Conservation (phyloP, 768 basidiomycete species). For the Glaciozyma martinii region DNA sequence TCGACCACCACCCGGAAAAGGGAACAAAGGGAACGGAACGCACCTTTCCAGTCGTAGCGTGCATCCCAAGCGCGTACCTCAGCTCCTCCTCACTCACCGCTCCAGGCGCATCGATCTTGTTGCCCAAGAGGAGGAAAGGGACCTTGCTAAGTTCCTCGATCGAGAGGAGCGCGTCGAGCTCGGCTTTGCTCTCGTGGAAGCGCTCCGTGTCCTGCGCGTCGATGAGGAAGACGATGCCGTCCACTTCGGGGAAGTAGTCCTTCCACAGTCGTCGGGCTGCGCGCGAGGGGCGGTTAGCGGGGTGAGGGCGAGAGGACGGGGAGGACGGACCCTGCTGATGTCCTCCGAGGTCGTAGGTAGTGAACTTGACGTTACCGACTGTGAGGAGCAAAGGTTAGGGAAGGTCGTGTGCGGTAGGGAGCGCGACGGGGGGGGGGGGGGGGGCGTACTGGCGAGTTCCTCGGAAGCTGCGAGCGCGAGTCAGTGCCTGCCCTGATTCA, state of each 20-base stretch:
- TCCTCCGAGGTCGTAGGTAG: constrained; percentile 94
- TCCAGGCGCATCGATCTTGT: constrained; percentile 98
- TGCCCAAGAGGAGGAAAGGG: constrained; percentile 95
- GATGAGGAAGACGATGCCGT: constrained; percentile 96
- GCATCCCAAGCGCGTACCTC: constrained; percentile 85
- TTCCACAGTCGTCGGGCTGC: constrained; percentile 94
- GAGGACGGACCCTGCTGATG: constrained; percentile 71
- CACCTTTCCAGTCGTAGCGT: constrained; percentile 99
- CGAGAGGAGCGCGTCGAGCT: constrained; percentile 87
- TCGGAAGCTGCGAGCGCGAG: constrained; percentile 64
- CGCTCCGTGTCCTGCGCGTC: constrained; percentile 96
- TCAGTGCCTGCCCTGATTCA: constrained; percentile 6
- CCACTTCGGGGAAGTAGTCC: constrained; percentile 99
- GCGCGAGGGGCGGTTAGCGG: neutral
- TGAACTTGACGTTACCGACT: constrained; percentile 95
- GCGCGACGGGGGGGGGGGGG: too few species aligned
- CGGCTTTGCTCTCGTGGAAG: constrained; percentile 90
- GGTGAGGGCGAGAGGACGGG: neutral
- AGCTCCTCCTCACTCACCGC: constrained; percentile 97
- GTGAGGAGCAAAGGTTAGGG: too few species aligned
- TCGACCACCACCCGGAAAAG: neutral
- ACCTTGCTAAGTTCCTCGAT: constrained; percentile 94
- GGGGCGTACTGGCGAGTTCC: constrained; percentile 64
- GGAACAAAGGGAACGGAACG: neutral
- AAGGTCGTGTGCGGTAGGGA: too few species aligned